Percentiles rank a stretch among this genome's conserved stretches.
These are phyloP conservation scores for Lentinula boryana DNA, from an alignment of 768 basidiomycete genomes.

Conservation along the genomic window DNA sequence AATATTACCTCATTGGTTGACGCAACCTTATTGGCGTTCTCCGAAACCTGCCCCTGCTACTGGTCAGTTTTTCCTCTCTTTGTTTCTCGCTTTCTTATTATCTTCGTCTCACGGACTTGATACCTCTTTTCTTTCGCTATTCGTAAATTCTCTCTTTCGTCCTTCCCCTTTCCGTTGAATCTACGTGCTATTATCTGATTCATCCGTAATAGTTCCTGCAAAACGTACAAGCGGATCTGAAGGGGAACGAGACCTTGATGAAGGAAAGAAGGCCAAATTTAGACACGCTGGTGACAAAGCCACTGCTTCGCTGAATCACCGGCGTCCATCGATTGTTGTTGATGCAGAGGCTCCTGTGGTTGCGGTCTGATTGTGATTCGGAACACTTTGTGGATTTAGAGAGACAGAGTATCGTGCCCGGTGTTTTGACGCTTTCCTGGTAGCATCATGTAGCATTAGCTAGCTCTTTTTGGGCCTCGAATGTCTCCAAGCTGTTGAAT, in stretches of 20 bases:
- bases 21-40: conserved; percentile 65
- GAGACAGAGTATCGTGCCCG: too few relatives aligned
- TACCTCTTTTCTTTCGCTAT: background rate
- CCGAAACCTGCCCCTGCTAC: conserved; percentile 9
- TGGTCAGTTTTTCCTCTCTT: background rate
- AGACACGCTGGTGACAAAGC: background rate
- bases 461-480: too few relatives aligned
- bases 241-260: background rate
- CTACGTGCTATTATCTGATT: background rate
- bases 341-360: background rate
- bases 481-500: too few relatives aligned
- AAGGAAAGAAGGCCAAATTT: background rate
- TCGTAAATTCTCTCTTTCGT: background rate
- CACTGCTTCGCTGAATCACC: background rate
- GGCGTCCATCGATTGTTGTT: background rate
- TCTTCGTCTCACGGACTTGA: too few relatives aligned
- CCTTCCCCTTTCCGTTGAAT: background rate
- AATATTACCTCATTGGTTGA: conserved; percentile 60
- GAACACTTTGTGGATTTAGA: background rate
- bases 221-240: background rate
- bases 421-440: too few relatives aligned
- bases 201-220: background rate
- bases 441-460: too few relatives aligned
- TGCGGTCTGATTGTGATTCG: background rate
- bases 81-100: background rate